Evolutionary conservation across 306 rosid genomes (phyloP).

Genomic region (Elaeagnus macrophylla): DNA sequence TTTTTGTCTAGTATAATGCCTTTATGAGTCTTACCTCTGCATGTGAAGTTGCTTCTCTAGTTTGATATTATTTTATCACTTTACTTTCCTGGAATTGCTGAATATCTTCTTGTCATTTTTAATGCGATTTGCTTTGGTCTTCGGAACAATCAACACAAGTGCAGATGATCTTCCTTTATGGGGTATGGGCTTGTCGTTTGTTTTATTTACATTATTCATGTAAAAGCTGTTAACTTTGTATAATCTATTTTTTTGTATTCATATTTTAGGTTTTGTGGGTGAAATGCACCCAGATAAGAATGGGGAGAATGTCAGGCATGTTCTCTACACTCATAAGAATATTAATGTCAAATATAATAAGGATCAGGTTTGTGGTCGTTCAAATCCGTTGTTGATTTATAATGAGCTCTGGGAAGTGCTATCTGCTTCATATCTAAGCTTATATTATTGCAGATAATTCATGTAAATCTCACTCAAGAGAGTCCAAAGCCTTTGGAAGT

Average conservation of each 20-base stretch:
- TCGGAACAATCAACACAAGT: constrained; percentile 31
- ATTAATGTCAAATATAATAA: constrained; percentile 67
- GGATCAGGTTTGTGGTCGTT: constrained; percentile 68
- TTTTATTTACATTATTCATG: constrained; percentile 13
- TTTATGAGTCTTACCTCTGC: constrained; percentile 2
- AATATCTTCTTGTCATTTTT: constrained; percentile 20
- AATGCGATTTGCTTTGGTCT: constrained; percentile 30
- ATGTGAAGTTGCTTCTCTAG: background rate
- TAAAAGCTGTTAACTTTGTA: constrained; percentile 4
- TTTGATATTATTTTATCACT: constrained; percentile 4
- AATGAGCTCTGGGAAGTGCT: constrained; percentile 16
- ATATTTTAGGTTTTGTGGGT: constrained; percentile 78
- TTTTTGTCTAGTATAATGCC: background rate
- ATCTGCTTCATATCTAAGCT: constrained; percentile 10
- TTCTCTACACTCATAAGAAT: constrained; percentile 75
- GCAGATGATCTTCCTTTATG: constrained; percentile 97
- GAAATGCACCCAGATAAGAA: constrained; percentile 73
- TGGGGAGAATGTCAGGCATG: constrained; percentile 71
- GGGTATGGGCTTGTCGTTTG: constrained; percentile 52
- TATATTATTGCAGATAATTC: constrained; percentile 63
- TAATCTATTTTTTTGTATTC: constrained; percentile 13
- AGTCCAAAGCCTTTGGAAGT: constrained; percentile 64
- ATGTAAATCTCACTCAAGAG: constrained; percentile 83
- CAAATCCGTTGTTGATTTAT: constrained; percentile 13
- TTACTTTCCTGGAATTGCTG: constrained; percentile 22